Evolutionary conservation across 192 early-diverging fungal species (phyloP), one percentile per base, ranked within the genome.

Genomic region (Diversispora epigaea): DNA sequence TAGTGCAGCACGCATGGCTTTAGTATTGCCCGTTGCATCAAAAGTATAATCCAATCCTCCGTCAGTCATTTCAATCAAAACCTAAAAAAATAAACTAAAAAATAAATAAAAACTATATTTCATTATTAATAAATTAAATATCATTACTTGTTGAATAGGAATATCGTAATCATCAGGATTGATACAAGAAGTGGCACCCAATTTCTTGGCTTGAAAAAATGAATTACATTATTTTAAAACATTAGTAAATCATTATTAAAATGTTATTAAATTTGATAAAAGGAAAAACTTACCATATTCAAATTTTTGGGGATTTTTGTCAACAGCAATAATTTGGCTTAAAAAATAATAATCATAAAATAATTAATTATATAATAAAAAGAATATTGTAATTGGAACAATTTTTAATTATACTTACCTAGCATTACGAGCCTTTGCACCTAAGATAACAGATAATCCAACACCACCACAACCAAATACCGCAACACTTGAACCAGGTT

Each of bases 1-100:
- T 60, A 98, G 84, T 21, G 96, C 97, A 32, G 96, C 89, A 56
- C 97, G 89, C 97, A 98, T 98, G 40, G 97, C 91, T 50, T 92
- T 79, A 22, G 91, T 87, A 66, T 97, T 97, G 67, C 92, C 97
- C 75, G 93, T 93, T 86, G 94, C 96, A 79, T 98, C 97, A 75
- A 98, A 98, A 45, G 94, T 93, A 78, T 97, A 95, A 78, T 98
- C 97, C 41, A 96, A 88, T 56, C 97, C 97, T 75, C 97, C 96
- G 75, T 96, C 96, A 39, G 94, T 96, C 80, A 93, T 88, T 39
- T 95, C 93, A 32, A 95, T 90, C 75, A 98, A 85, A 65, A 93
- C 86, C 69, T 90, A 78, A 9, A 4, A 0, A 54, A 14, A 14
- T 54, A 11, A 4, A 54, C 4, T 17, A 17, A 54, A 54, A 17